Evolutionary conservation across 768 basidiomycete genomes (phyloP), one percentile per base, ranked within the genome.

Genomic region (Agrocybe pediades): DNA sequence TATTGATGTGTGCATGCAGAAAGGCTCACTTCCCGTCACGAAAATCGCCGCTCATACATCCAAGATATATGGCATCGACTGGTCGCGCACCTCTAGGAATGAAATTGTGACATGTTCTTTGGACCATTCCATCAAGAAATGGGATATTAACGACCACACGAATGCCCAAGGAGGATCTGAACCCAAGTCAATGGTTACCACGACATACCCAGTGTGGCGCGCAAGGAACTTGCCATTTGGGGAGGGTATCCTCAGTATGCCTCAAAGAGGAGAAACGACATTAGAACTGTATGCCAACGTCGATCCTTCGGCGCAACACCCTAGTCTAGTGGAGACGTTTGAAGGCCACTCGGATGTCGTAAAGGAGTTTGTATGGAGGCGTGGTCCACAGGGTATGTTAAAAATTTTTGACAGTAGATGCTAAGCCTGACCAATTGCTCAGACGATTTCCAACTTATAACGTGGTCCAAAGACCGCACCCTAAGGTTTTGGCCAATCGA

Each of bases 51-150:
- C 92, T 0, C 95, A 98, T 63, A 76, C 74, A n/a, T 84, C 92
- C 27, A 94, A 95, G 70, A 97, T 98, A 41, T 98, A 99, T 57
- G 97, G 97, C 1, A 94, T 99, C 49, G 96, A 98, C 70, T 99
- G 96, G 95, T 87, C 92, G 6, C 86, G 92, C 46, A 74, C 79
- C 16, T 71, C 77, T 39, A 72, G 78, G n/a, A 80, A 87, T 61
- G 88, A 95, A 66, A 79, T 99, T 29, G 85, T 96, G 8, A 98
- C 96, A 1, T 99, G 97, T 65, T 95, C 95, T 0, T 77, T 98
- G 0, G 96, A 98, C 75, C 92, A 89, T 66, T 88, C 90, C 0
- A 90, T 98, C 74, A 97, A 97, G 68, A 78, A 87, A 15, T 93
- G 93, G 92, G 80, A 89, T 49, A 79, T 80, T 11, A 77, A 79